These are phyloP conservation scores for Abelmoschus esculentus DNA, from an alignment of 345 rosid species.

Conservation along the genomic window DNA sequence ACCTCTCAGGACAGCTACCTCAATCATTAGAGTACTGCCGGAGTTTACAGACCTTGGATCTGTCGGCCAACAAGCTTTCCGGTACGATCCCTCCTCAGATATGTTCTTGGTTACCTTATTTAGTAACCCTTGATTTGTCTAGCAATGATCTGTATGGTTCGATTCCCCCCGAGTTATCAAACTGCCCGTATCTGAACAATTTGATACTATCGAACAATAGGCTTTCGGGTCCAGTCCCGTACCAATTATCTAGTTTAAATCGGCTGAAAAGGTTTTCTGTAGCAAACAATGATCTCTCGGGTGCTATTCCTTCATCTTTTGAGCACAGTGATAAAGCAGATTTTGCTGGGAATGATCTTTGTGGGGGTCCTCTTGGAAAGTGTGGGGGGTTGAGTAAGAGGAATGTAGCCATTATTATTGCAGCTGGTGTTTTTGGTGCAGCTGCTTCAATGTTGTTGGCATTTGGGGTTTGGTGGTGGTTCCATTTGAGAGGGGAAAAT, in stretches of 20 bases:
- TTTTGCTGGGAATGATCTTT: too few relatives aligned
- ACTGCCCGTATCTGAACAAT: slow-evolving; percentile 50
- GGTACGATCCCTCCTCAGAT: slow-evolving; percentile 59
- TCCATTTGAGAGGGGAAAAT: too few relatives aligned
- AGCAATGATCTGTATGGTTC: slow-evolving; percentile 48
- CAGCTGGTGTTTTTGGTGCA: too few relatives aligned
- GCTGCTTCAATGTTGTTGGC: too few relatives aligned
- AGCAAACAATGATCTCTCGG: slow-evolving; percentile 52
- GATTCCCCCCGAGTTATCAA: slow-evolving; percentile 54
- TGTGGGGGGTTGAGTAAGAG: too few relatives aligned
- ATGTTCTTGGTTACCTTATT: slow-evolving; percentile 39
- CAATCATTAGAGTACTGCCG: slow-evolving; percentile 50
- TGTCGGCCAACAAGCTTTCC: slow-evolving; percentile 51
- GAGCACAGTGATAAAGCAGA: too few relatives aligned
- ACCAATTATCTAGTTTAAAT: slow-evolving; percentile 28
- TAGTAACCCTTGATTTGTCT: too few relatives aligned
- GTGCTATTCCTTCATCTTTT: slow-evolving; percentile 41
- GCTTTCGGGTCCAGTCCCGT: slow-evolving; percentile 64
- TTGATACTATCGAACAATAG: slow-evolving; percentile 47
- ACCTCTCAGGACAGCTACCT: slow-evolving; percentile 58
- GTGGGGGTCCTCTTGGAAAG: too few relatives aligned
- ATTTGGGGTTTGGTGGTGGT: too few relatives aligned
- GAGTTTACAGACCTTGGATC: slow-evolving; percentile 63
- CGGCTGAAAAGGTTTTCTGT: slow-evolving; percentile 61
- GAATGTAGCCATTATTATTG: too few relatives aligned